Evolutionary conservation across 139 green algal genomes (phyloP).

Genomic region (Penium margaritaceum): DNA sequence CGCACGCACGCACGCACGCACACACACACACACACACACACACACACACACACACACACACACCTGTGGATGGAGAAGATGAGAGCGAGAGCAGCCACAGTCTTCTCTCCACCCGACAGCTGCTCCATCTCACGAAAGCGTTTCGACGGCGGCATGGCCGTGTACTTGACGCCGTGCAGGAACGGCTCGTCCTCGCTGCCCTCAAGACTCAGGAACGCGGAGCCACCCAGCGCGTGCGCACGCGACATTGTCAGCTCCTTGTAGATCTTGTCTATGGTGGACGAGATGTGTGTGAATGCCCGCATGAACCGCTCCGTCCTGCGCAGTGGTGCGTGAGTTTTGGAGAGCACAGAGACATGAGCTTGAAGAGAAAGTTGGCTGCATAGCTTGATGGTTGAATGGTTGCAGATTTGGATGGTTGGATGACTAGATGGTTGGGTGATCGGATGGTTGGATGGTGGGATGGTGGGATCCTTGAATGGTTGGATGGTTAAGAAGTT

Average conservation of each 20-base stretch:
- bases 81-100: constrained; percentile 86
- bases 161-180: constrained; percentile 79
- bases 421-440: too few species aligned
- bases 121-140: constrained; percentile 95
- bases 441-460: too few species aligned
- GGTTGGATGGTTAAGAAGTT: too few species aligned
- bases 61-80: constrained; percentile 89
- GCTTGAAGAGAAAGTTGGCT: too few species aligned
- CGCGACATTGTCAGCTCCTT: constrained; percentile 72
- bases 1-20: too few species aligned
- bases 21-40: too few species aligned
- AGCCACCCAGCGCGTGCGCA: constrained; percentile 68
- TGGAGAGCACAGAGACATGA: too few species aligned
- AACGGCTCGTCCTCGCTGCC: constrained; percentile 80
- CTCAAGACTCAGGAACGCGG: constrained; percentile 79
- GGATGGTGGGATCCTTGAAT: too few species aligned
- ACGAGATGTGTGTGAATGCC: constrained; percentile 76
- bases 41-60: too few species aligned
- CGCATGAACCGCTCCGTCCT: constrained; percentile 71
- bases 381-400: too few species aligned
- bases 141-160: constrained; percentile 90
- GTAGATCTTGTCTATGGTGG: constrained; percentile 84
- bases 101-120: constrained; percentile 82
- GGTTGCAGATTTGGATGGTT: too few species aligned
- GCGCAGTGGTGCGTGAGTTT: constrained; percentile 1